Base-by-base conservation (phyloP, 2,329 filamentous ascomycete species). In the Colletotrichum incanum region DNA sequence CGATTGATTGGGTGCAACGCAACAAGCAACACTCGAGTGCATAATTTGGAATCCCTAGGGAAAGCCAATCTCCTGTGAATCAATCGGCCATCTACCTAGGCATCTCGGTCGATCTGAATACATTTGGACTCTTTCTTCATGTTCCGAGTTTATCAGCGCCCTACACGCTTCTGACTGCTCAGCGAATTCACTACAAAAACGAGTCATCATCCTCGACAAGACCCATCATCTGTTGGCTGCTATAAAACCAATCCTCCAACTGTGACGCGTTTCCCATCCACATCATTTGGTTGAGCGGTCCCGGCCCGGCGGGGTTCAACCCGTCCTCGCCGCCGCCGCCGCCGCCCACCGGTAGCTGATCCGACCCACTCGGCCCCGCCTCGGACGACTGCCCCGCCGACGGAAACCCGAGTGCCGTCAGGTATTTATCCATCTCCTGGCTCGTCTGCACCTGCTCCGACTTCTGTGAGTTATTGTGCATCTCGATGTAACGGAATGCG, bases 401-500 rank as follows among this genome's bases (percentile, higher is more conserved):
- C 18, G 77, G 78, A 37, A 90, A 82, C 0, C 88, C 88, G 3
- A 90, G 79, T 0, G 87, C 87, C 49, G 83, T 84, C 0, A 90
- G 82, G 70, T 89, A 89, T 0, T 82, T 81, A 73, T 89, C 86
- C 66, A 89, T 86, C 52, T 85, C 82, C 73, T 71, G 79, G 28
- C 62, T 72, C 16, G 67, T 79, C 67, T 83, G 74, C 81, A 82
- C 78, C 72, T 80, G 76, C 58, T 76, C 75, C 28, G 78, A 79
- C 8, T 76, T 75, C 8, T 76, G 77, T 3, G 77, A 74, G 8
- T 71, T 73, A 37, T 75, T 76, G 62, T 88, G 89, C 2, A 88
- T 87, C 76, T 91, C 87, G 20, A 91, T 82, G 74, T 91, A 92
- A 5, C 90, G 82, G 45, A 85, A 83, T 0, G 89, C 89, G 9